Conservation (phyloP, 441 rosid genomes). For the Pelargonium myrrhifolium region DNA sequence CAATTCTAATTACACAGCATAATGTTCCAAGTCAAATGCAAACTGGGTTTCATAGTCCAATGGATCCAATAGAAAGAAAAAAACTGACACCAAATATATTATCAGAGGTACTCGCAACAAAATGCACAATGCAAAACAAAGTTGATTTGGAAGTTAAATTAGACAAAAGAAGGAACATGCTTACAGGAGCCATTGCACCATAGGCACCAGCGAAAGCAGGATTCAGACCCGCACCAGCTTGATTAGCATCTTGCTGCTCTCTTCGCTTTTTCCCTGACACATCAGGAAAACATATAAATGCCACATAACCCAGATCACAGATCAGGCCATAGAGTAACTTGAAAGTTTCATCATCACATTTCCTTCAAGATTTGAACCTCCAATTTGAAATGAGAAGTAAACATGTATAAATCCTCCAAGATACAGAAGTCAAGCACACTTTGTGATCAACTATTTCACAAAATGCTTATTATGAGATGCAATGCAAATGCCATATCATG, state of each 20-base stretch:
- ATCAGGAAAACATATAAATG: neutral
- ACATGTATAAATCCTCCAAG: neutral
- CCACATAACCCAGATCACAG: neutral
- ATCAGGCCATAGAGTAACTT: neutral
- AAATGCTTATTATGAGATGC: neutral
- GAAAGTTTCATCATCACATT: neutral
- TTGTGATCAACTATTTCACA: neutral
- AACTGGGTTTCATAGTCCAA: neutral
- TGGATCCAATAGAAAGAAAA: neutral
- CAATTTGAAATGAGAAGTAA: neutral
- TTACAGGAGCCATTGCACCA: constrained; percentile 77
- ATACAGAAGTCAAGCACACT: neutral
- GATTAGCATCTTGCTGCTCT: constrained; percentile 70
- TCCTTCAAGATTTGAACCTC: neutral
- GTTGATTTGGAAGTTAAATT: constrained; percentile 3
- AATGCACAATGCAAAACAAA: neutral
- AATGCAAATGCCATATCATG: neutral
- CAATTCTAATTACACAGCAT: neutral
- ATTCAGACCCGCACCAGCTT: constrained; percentile 35
- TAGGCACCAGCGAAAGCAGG: constrained; percentile 64
- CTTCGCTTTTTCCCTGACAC: constrained; percentile 61
- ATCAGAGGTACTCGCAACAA: neutral
- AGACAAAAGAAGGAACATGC: constrained; percentile 21
- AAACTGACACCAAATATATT: neutral
- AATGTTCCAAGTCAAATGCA: neutral